Base-by-base conservation (phyloP, 306 rosid species). In the Hippophae rhamnoides region DNA sequence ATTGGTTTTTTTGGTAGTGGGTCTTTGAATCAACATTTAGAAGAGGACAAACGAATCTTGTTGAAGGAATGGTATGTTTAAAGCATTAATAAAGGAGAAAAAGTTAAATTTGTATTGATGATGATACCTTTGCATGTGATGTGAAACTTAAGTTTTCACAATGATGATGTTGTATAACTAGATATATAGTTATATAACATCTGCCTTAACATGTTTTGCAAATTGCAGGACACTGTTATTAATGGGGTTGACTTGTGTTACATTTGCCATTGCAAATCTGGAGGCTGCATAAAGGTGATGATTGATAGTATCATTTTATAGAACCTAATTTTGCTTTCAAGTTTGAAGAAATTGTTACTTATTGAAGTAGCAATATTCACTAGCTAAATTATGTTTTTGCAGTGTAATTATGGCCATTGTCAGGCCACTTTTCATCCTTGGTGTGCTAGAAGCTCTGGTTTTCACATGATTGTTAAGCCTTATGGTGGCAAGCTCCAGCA, bases 351-450 rank as follows among this genome's bases (percentile, higher is more conserved):
- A 71, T 55, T 38, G 41, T 46, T 43, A 44, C 31, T 42, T 63
- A 13, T 44, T 64, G 52, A 52, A 55, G 42, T 45, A 49, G 52
- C 56, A 74, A 45, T 70, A 18, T 43, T 9, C 13, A 57, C 12
- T 63, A 60, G 52, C 42, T 68, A 60, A 14, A 65, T 58, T 52
- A 69, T 58, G 59, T 63, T 47, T 55, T 51, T 74, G 79, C 97
- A 93, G 99, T 93, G 99, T 75, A 88, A 84, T 76, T 93, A 76
- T 67, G 97, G 99, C 42, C 84, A 88, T 79, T 93, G 99, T 62
- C 90, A 75, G 72, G 67, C 90, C 45, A 63, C 90, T 44, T 93
- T 88, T 72, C 99, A 93, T 65, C 90, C 95, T 44, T 82, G 81
- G 23, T 93, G 99, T 81, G 90, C 90, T 58, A 93, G 99, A 84